Base-by-base conservation (phyloP, 768 basidiomycete genomes). In the Boletus rubropictus region DNA sequence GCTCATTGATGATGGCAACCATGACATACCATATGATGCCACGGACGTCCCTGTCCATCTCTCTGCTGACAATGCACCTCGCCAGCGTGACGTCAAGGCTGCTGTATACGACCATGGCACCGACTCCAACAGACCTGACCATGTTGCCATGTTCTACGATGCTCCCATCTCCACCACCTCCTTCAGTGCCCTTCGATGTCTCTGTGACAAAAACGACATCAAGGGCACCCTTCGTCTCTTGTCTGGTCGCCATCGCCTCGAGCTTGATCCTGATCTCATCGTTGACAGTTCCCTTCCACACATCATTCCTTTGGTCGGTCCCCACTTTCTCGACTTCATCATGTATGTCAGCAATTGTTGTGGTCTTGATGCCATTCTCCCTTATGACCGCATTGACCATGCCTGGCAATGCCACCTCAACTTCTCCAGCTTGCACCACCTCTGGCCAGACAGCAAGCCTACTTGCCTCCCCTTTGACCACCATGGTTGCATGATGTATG, bases 271-370 rank as follows among this genome's bases (percentile, higher is more conserved):
- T 0, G 0, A 25, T 2, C 14, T 41, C 10, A 1, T 41, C 14
- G 18, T 50, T 3, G 34, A 50, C 34, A 32, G 39, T 2, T 12
- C 28, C 1, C 4, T 2, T 0, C 22, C 17, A 0, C 1, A 20
- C 5, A 3, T 46, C 8, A 3, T 46, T 5, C 49, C 43, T 1
- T 15, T 27, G 3, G 34, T 47, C 0, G 35, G 48, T 0, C 48
- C 46, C 0, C 50, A 51, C 3, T 48, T 31, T 4, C 41, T 51
- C 7, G 41, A 51, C 17, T 11, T 28, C n/a, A 17, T 44, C 11
- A 22, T 52, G 33, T 52, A 52, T 8, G 2, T 52, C 10, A 38
- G 47, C 0, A 17, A 36, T 17, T 31, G 37, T 14, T 27, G 20
- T 0, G 46, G 51, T 0, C 47, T 52, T 4, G 42, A 52, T 3